Conservation (phyloP, 2,329 filamentous ascomycete species). For the Colletotrichum theobromicola region DNA sequence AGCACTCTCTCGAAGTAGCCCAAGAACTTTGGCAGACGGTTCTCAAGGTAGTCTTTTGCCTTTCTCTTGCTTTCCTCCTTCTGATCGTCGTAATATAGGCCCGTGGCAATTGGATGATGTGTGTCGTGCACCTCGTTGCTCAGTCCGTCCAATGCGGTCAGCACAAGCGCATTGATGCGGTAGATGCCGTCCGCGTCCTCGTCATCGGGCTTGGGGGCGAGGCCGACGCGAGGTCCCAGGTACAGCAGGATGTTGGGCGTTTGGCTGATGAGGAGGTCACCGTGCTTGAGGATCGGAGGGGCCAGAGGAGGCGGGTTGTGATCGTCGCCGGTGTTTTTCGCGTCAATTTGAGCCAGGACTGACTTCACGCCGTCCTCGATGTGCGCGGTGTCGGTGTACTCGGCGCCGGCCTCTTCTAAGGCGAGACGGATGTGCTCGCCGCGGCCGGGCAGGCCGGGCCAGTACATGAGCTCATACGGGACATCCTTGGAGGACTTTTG, state of each 20-base stretch:
- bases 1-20: slow-evolving; percentile 73
- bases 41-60: slow-evolving; percentile 61
- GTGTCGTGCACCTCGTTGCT: slow-evolving; percentile 76
- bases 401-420: slow-evolving; percentile 70
- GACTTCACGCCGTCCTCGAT: slow-evolving; percentile 52
- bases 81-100: slow-evolving; percentile 76
- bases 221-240: slow-evolving; percentile 63
- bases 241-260: slow-evolving; percentile 77
- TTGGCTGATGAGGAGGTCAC: slow-evolving; percentile 68
- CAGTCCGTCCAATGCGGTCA: slow-evolving; percentile 75
- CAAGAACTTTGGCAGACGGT: slow-evolving; percentile 74
- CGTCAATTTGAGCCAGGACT: slow-evolving; percentile 54
- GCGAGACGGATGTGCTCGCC: slow-evolving; percentile 76
- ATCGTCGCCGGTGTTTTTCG: slow-evolving; percentile 50
- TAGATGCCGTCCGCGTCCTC: slow-evolving; percentile 49
- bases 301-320: slow-evolving; percentile 70
- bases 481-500: slow-evolving; percentile 43
- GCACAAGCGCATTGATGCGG: slow-evolving; percentile 64
- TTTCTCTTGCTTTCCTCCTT: slow-evolving; percentile 67
- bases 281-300: slow-evolving; percentile 70
- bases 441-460: slow-evolving; percentile 73
- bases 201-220: slow-evolving; percentile 54
- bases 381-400: slow-evolving; percentile 66
- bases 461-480: slow-evolving; percentile 73
- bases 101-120: slow-evolving; percentile 71